Conservation (phyloP, 495 filamentous ascomycete genomes). For the Aeminium ludgeri region DNA sequence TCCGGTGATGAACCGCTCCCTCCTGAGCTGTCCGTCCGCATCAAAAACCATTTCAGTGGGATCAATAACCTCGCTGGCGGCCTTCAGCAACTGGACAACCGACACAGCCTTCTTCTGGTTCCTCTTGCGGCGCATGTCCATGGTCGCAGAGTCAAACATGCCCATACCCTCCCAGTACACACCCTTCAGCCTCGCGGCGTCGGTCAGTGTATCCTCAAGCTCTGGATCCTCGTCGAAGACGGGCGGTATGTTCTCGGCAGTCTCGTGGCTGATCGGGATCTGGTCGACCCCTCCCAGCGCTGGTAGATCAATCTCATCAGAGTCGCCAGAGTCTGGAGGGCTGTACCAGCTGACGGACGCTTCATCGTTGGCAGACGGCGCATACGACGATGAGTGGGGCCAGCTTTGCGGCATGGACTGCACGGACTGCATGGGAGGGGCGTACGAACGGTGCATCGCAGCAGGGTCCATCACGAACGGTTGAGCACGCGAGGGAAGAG, state of each 20-base stretch:
- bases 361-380: too few species aligned
- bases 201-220: slow-evolving; percentile 16
- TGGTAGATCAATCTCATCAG: too few species aligned
- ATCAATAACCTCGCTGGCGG: slow-evolving; percentile 48
- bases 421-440: slow-evolving; percentile 7
- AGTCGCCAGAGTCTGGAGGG: too few species aligned
- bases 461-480: neutral
- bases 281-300: too few species aligned
- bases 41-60: slow-evolving; percentile 54
- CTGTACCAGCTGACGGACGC: too few species aligned
- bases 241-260: too few species aligned
- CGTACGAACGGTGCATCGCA: neutral
- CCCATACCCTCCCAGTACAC: slow-evolving; percentile 71
- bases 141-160: slow-evolving; percentile 68
- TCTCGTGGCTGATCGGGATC: neutral
- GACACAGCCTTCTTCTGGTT: slow-evolving; percentile 74
- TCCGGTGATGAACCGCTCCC: slow-evolving; percentile 33
- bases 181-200: slow-evolving; percentile 49
- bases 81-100: slow-evolving; percentile 51
- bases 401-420: too few species aligned
- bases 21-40: slow-evolving; percentile 36
- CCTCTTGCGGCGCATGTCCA: slow-evolving; percentile 57
- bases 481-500: too few species aligned
- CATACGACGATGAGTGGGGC: slow-evolving; percentile 2
- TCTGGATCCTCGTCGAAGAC: slow-evolving; percentile 14